Base-by-base conservation (phyloP, 2,329 filamentous ascomycete species). In the Beauveria sp. region DNA sequence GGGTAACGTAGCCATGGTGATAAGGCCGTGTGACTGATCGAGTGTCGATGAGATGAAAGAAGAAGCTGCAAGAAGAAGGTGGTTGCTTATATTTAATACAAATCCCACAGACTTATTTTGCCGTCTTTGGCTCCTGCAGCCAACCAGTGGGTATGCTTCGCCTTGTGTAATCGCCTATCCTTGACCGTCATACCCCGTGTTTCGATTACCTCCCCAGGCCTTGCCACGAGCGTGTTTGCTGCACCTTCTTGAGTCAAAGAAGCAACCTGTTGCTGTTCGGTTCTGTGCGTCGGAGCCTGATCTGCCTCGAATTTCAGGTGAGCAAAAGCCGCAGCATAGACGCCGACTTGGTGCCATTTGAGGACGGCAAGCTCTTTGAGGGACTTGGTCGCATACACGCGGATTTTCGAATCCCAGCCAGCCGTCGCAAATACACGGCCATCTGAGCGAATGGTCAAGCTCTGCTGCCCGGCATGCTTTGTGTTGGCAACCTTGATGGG, bases 51-150 rank as follows among this genome's bases (percentile, higher is more conserved):
- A 34, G 20, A 2, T 42, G 30, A 16, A 58, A 10, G 5, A 8
- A 2, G 10, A 50, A 14, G 16, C 3, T 26, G 12, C 3, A 47
- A 16, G 12, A 7, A 46, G 2, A 7, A 8, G 5, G 30, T 26
- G 16, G 7, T 50, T 12, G 5, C 20, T 18, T 5, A 38, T 50
- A 24, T 12, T 59, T 9, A 93, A 73, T 95, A 99, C 62, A 98
- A 86, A 76, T 97, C 91, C 95, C 95, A 99, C 67, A 99, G 77
- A 70, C 91, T 96, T 65, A 98, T 85, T 72, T 96, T 96, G 20
- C 93, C 95, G 76, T 98, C 95, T 73, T 98, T 99, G 60, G 90
- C 89, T 1, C 95, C 95, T 1, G 86, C 91, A 20, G 89, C 95
- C 57, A 98, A 73, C 93, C 93, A 98, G 73, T 98, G 93, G 26